Conservation (phyloP, 257 asterid species). For the Rehmannia glutinosa region DNA sequence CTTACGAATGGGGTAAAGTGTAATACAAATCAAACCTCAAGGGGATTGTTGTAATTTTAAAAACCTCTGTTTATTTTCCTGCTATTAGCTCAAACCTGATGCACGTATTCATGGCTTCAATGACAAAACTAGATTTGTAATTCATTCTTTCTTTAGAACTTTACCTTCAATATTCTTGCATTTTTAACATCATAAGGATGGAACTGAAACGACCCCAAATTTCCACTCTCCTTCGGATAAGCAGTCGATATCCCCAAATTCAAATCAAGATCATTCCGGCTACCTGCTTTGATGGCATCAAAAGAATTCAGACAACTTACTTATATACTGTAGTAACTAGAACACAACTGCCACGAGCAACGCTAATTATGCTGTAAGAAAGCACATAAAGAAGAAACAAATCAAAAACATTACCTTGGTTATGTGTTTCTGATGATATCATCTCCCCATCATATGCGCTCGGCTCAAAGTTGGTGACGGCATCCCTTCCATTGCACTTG, state of each 20-base stretch:
- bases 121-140: no score
- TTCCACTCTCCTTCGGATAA: slow-evolving; percentile 37
- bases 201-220: slow-evolving; percentile 29
- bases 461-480: slow-evolving; percentile 60
- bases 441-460: slow-evolving; percentile 34
- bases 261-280: slow-evolving; percentile 52
- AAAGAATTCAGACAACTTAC: not conserved
- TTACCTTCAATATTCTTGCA: slow-evolving; percentile 38
- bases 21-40: no score
- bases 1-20: no score
- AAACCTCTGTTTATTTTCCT: no score
- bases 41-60: no score
- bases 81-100: no score
- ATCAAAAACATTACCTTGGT: slow-evolving; percentile 27
- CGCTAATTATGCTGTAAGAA: no score
- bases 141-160: not conserved
- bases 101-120: no score
- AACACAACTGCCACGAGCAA: no score
- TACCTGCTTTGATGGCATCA: slow-evolving; percentile 29
- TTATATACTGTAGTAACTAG: no score
- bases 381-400: not conserved
- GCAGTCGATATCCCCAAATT: slow-evolving; percentile 65
- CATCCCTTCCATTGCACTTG: slow-evolving; percentile 50
- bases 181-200: slow-evolving; percentile 42
- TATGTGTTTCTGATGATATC: slow-evolving; percentile 8